phyloP scores from a whole-genome alignment of 148 eudicot genomes.

The Silene conica region DNA sequence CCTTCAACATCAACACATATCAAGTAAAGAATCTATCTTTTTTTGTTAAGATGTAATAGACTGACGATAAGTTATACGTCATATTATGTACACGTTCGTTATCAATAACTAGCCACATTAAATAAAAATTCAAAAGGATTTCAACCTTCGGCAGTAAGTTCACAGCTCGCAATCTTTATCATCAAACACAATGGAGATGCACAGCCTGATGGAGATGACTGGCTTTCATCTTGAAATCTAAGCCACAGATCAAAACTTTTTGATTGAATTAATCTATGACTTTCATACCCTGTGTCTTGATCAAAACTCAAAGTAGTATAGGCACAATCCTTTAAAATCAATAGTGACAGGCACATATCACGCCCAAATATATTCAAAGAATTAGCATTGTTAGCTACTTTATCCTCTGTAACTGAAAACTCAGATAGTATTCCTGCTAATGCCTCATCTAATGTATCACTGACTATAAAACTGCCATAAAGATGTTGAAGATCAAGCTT shows the following conservation, averaged over 20 bases:
- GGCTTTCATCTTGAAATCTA: constrained; percentile 50
- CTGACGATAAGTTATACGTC: neutral
- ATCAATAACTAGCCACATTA: neutral
- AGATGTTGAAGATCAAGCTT: constrained; percentile 60
- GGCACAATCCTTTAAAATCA: constrained; percentile 31
- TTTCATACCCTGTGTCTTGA: constrained; percentile 22
- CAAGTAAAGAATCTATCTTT: neutral
- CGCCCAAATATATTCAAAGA: constrained; percentile 65
- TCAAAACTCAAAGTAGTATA: constrained; percentile 25
- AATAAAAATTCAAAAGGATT: constrained; percentile 1
- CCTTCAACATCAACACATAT: neutral
- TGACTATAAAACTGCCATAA: constrained; percentile 46
- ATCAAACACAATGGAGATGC: constrained; percentile 42
- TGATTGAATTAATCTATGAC: constrained; percentile 40
- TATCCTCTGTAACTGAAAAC: constrained; percentile 40
- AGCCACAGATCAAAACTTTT: constrained; percentile 71
- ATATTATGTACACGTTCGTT: neutral
- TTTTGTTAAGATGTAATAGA: neutral
- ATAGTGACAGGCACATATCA: constrained; percentile 48
- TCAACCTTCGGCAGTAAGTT: constrained; percentile 63
- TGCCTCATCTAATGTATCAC: constrained; percentile 35
- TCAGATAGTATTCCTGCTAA: constrained; percentile 43
- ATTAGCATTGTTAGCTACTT: constrained; percentile 41
- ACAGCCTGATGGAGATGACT: constrained; percentile 25
- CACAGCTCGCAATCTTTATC: constrained; percentile 48